Evolutionary conservation across 139 green algal genomes (phyloP).

Genomic region (Chlorella sp.): DNA sequence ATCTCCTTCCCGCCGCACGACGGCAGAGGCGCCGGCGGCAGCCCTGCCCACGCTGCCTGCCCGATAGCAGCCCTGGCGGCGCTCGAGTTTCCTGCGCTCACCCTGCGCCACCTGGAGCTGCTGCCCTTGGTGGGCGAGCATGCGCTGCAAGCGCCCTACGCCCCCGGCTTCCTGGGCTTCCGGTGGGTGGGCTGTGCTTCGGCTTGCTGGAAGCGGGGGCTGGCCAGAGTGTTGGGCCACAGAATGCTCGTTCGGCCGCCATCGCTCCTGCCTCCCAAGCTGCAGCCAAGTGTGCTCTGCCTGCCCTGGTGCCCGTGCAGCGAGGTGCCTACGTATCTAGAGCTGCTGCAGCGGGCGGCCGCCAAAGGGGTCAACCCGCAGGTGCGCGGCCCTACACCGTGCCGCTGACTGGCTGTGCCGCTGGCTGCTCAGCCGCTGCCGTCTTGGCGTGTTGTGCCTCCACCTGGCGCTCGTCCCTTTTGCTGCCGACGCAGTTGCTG

Average conservation of each 20-base stretch:
- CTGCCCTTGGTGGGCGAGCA: constrained; percentile 26
- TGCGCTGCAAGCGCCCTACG: constrained; percentile 52
- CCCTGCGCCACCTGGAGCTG: constrained; percentile 59
- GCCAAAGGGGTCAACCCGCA: not conserved
- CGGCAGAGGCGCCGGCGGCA: not conserved
- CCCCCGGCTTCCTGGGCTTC: constrained; percentile 50
- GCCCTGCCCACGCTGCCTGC: not conserved
- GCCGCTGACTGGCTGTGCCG: not conserved
- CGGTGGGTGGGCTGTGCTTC: constrained; percentile 3
- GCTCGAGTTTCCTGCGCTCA: constrained; percentile 47
- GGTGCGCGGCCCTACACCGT: too few relatives aligned
- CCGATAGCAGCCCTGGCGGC: constrained; percentile 47
- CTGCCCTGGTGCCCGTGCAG: not conserved
- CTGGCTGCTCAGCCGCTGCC: not conserved
- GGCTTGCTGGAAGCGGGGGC: not conserved
- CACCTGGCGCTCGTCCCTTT: not conserved
- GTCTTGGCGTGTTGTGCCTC: not conserved
- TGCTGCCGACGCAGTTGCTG: constrained; percentile 47
- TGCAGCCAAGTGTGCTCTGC: too few relatives aligned
- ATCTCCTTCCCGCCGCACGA: constrained; percentile 7
- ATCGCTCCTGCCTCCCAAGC: not conserved
- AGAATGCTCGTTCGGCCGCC: not conserved
- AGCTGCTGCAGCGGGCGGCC: not conserved
- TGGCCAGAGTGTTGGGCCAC: not conserved
- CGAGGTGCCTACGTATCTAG: constrained; percentile 15